Conservation (phyloP, 495 filamentous ascomycete species). For the Viridothelium virens region DNA sequence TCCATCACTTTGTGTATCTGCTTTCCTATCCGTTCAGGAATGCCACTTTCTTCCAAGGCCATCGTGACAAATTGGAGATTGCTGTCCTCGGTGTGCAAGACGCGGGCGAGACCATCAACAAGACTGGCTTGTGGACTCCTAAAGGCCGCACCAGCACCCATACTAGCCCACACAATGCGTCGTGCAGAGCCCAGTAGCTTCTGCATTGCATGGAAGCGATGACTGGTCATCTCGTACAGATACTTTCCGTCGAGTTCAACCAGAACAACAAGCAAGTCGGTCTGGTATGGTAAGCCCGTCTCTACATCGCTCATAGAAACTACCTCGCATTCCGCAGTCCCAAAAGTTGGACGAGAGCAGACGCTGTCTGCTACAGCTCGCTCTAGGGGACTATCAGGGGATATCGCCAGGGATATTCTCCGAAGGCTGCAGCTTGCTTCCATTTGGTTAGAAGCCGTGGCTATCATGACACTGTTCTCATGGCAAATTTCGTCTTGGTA, state of each 20-base stretch:
- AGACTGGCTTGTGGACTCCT: neutral
- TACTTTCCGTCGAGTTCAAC: neutral
- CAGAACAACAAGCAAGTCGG: neutral
- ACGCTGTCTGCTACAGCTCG: no score
- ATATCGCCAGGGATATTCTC: neutral
- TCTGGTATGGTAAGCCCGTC: no score
- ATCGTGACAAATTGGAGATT: neutral
- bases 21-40: neutral
- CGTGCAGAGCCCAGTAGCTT: neutral
- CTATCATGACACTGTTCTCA: slow-evolving; percentile 15
- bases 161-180: neutral
- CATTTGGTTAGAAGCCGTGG: slow-evolving; percentile 11
- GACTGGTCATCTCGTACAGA: neutral
- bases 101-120: neutral
- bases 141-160: neutral
- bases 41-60: neutral
- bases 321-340: no score
- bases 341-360: neutral
- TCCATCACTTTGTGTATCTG: neutral
- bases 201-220: neutral
- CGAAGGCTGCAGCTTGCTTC: neutral
- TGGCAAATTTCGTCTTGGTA: slow-evolving; percentile 4
- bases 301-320: no score
- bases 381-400: no score
- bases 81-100: neutral